Conservation (phyloP, 495 filamentous ascomycete genomes). For the Niebla homalea region DNA sequence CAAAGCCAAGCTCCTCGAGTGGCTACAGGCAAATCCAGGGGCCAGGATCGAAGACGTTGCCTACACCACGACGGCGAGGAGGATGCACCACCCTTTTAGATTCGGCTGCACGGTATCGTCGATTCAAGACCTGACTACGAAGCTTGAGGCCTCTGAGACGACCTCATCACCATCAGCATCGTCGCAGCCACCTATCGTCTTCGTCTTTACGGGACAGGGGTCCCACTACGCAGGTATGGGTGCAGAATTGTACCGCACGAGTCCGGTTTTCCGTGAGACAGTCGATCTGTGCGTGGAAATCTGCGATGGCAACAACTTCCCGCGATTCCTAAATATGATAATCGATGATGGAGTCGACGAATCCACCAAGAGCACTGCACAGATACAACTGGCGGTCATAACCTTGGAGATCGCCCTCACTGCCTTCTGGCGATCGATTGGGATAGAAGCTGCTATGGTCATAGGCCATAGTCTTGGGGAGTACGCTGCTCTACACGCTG, state of each 20-base stretch:
- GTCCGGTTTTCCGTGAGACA: constrained; percentile 16
- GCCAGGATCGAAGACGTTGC: constrained; percentile 39
- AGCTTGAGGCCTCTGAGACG: constrained; percentile 4
- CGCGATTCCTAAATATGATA: constrained; percentile 19
- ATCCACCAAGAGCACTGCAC: constrained; percentile 15
- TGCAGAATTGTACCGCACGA: constrained; percentile 18
- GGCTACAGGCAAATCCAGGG: constrained; percentile 40
- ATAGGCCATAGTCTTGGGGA: constrained; percentile 38
- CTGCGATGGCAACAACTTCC: constrained; percentile 33
- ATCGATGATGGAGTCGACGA: constrained; percentile 16
- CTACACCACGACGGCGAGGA: constrained; percentile 61
- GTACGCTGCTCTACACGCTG: constrained; percentile 28
- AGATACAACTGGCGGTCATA: constrained; percentile 3
- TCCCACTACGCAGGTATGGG: constrained; percentile 23
- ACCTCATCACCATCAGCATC: constrained; percentile 37
- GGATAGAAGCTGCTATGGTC: constrained; percentile 50
- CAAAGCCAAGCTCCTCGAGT: constrained; percentile 19
- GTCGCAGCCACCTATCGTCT: constrained; percentile 33
- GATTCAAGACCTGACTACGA: constrained; percentile 6
- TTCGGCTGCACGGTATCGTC: constrained; percentile 15
- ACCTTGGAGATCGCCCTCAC: constrained; percentile 56
- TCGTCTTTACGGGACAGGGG: constrained; percentile 35
- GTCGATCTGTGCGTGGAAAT: constrained; percentile 21
- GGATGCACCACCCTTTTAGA: constrained; percentile 53
- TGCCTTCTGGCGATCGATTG: constrained; percentile 54